Conservation (phyloP, 2,329 filamentous ascomycete species). For the Arthrobotrys pseudoclavata region DNA sequence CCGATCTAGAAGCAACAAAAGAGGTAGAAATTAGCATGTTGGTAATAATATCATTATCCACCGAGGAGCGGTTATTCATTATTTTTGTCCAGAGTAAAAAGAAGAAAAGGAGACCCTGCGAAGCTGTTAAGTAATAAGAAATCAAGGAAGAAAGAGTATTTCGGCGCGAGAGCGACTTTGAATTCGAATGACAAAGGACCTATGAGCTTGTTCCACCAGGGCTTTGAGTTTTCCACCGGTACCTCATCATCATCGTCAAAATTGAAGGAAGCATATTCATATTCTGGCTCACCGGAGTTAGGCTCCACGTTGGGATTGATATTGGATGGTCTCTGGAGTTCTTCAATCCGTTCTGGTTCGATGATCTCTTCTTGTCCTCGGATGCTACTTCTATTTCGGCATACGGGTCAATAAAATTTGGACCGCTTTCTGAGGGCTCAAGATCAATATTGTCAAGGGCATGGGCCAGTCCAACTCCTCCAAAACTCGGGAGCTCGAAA, state of each 20-base stretch:
- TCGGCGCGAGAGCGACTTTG: slow-evolving; percentile 34
- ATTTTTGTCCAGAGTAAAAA: neutral
- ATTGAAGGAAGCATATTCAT: slow-evolving; percentile 44
- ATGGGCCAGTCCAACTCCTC: slow-evolving; percentile 16
- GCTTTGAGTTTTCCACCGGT: neutral
- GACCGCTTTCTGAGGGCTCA: neutral
- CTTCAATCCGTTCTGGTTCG: neutral
- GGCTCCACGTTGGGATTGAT: neutral
- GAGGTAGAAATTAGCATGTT: neutral
- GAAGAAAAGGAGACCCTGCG: slow-evolving; percentile 8
- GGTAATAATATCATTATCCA: slow-evolving; percentile 9
- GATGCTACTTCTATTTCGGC: neutral
- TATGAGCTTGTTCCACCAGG: neutral
- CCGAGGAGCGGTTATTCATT: slow-evolving; percentile 32
- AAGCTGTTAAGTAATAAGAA: slow-evolving; percentile 27
- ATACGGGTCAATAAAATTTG: neutral
- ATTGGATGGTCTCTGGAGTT: neutral
- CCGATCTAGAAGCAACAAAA: neutral
- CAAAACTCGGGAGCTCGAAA: slow-evolving; percentile 13
- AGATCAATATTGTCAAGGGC: slow-evolving; percentile 28
- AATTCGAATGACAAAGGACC: slow-evolving; percentile 32
- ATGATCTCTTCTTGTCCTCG: neutral
- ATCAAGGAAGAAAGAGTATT: neutral
- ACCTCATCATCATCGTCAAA: slow-evolving; percentile 8
- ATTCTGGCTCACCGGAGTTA: slow-evolving; percentile 35